Base-by-base conservation (phyloP, 176 grass and related monocot species). In the Oryza longistaminata region DNA sequence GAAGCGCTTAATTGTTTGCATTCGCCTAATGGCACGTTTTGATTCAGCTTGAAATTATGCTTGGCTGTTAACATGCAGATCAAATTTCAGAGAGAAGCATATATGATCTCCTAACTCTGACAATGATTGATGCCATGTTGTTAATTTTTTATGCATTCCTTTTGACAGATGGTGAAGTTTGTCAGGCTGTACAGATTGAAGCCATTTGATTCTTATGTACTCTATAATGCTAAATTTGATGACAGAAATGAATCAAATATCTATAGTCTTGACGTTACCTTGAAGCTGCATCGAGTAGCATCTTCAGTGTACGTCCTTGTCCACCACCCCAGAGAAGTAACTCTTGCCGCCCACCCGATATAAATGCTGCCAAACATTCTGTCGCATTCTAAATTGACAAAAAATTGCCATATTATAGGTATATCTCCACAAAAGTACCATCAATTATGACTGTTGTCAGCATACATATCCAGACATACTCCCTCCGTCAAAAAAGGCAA, bases 311-410 rank as follows among this genome's bases (percentile, higher is more conserved):
- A 73, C 33, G 77, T 66, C 76, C 91, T 34, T 86, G 77, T 53
- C 93, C 91, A 48, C 80, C 87, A 82, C 85, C 91, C 96, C 96
- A 98, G 66, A 74, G 64, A 92, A 98, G 88, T 70, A 98, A 87
- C 76, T 95, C 96, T 81, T 92, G 96, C 76, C 75, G 85, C 21
- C 93, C 93, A 80, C 86, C 89, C 86, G 91, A 95, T 75, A 98
- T 77, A 74, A 98, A 92, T 50, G 85, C 81, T 83, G 96, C 93
- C 85, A 98, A 90, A 86, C 96, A 98, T 85, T 98, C 93, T 81
- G 96, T 98, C 7, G 96, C 96, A 73, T 98, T 98, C 96, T 98
- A 85, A 73, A 88, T 90, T 88, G 66, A 79, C 49, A 82, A 68
- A 62, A 83, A 10, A 5, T 81, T 73, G 76, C 31, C 60, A 75